Evolutionary conservation across 106 monocot genomes (phyloP), one percentile per base, ranked within the genome.

Genomic region (Apostasia shenzhenica): DNA sequence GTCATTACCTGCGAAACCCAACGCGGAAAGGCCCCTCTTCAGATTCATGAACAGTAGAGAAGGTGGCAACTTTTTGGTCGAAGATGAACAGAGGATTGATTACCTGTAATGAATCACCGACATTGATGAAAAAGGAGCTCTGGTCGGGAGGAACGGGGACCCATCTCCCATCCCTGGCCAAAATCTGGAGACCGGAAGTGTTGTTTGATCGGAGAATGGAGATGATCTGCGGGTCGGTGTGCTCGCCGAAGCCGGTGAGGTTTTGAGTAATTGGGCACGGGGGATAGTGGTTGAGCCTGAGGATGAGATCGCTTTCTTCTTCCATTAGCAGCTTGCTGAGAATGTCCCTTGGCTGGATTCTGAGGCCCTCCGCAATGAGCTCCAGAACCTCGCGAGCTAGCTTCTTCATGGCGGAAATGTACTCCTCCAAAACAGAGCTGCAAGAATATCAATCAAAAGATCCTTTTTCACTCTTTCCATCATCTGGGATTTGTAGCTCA

Each of bases 201-300:
- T 73, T 77, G 78, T 89, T 89, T 1, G 91, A 87, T 62, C 84
- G 44, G n/a, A 91, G 67, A 53, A 87, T 42, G 0, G 91, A 91
- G 44, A 91, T 64, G 55, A 91, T 68, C 74, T 87, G 84, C 2
- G 91, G 87, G 65, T 91, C 91, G 1, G 84, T 91, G 80, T 91
- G 91, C 73, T 84, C 91, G 2, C 90, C 83, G 58, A 86, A 91
- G 45, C 10, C 9, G 43, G n/a, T 61, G 42, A 38, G 70, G 2
- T 67, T 76, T 9, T 72, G 75, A 11, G 76, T 66, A 38, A 54
- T 55, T 4, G 85, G 89, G 72, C 86, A 82, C 12, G 83, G 84
- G 3, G 93, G 93, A 50, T 93, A 93, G 73, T 89, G 89, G 61
- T 93, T 93, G 38, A 93, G 70, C 73, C 93, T 67, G 75, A 93